phyloP scores from a whole-genome alignment of 192 early-diverging fungal species.

The Linnemannia zychae region DNA sequence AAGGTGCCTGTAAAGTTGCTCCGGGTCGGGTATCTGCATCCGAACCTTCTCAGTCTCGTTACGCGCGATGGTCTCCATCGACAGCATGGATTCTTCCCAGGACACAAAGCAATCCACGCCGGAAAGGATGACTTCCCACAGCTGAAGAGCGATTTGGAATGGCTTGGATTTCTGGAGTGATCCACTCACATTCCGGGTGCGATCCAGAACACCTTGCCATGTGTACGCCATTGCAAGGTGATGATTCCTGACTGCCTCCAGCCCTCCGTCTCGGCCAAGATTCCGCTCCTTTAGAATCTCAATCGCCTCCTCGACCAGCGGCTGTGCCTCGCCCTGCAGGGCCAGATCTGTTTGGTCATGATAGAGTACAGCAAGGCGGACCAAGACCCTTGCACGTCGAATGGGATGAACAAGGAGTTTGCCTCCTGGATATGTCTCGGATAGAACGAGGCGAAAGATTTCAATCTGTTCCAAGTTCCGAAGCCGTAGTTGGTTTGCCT shows the following conservation, averaged over 20 bases:
- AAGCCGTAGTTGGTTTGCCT: conserved; percentile 10
- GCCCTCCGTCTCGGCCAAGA: conserved; percentile 48
- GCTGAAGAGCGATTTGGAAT: conserved; percentile 67
- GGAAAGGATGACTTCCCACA: conserved; percentile 71
- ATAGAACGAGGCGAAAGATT: conserved; percentile 21
- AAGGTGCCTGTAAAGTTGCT: conserved; percentile 66
- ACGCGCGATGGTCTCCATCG: conserved; percentile 7
- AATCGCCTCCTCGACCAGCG: conserved; percentile 46
- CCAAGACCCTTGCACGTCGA: conserved; percentile 50
- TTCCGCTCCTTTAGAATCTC: conserved; percentile 54
- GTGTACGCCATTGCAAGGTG: conserved; percentile 73
- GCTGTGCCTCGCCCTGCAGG: conserved; percentile 22
- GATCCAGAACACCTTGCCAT: conserved; percentile 66
- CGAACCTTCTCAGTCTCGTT: conserved; percentile 37
- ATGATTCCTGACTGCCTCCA: conserved; percentile 62
- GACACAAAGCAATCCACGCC: conserved; percentile 57
- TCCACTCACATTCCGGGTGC: conserved; percentile 42
- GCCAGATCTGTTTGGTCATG: conserved; percentile 2
- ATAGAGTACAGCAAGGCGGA: conserved; percentile 38
- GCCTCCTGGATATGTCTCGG: conserved; percentile 23
- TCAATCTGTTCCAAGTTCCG: conserved; percentile 29
- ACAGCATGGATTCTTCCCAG: conserved; percentile 17
- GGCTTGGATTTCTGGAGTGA: conserved; percentile 41
- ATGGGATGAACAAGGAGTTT: conserved; percentile 33
- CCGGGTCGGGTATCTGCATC: conserved; percentile 61